A percentile compares a stretch with the other conserved stretches of the same genome.
phyloP scores from a whole-genome alignment of 163 green algal genomes.

The Botryococcus braunii region DNA sequence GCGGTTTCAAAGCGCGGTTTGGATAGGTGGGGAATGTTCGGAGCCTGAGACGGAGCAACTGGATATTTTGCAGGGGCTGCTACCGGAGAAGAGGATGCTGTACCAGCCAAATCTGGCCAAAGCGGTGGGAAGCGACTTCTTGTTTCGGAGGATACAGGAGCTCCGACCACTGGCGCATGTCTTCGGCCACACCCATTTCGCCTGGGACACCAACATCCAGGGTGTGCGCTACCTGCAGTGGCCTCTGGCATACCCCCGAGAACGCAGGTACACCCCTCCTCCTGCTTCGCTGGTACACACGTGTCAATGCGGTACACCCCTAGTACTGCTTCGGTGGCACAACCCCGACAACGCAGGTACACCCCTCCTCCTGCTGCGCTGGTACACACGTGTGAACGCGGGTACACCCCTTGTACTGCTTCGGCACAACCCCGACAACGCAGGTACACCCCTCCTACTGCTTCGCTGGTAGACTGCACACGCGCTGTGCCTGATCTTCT shows the following conservation, averaged over 20 bases:
- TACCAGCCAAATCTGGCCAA: constrained; percentile 49
- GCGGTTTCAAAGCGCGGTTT: not conserved
- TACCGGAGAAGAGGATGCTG: constrained; percentile 50
- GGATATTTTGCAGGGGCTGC: constrained; percentile 36
- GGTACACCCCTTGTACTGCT: too few species aligned
- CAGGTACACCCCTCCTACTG: not conserved
- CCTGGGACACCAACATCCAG: constrained; percentile 48
- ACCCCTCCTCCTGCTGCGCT: not conserved
- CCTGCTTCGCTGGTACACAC: not conserved
- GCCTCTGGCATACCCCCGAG: constrained; percentile 37
- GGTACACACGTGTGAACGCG: not conserved
- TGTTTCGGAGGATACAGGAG: constrained; percentile 22
- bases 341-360: constrained; percentile 24
- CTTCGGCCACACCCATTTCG: constrained; percentile 43
- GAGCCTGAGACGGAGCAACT: too few species aligned
- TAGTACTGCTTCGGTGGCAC: too few species aligned
- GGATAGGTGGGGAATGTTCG: not conserved
- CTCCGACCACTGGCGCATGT: constrained; percentile 56
- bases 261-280: constrained; percentile 8
- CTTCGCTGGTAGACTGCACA: not conserved
- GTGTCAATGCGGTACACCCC: too few species aligned
- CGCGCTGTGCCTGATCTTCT: too few species aligned
- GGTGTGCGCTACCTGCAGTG: constrained; percentile 44
- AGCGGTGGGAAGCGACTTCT: constrained; percentile 32
- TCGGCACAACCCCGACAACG: constrained; percentile 35